These are phyloP conservation scores for Phytopythium litorale DNA, from an alignment of 352 stramenopile species.

Conservation along the genomic window DNA sequence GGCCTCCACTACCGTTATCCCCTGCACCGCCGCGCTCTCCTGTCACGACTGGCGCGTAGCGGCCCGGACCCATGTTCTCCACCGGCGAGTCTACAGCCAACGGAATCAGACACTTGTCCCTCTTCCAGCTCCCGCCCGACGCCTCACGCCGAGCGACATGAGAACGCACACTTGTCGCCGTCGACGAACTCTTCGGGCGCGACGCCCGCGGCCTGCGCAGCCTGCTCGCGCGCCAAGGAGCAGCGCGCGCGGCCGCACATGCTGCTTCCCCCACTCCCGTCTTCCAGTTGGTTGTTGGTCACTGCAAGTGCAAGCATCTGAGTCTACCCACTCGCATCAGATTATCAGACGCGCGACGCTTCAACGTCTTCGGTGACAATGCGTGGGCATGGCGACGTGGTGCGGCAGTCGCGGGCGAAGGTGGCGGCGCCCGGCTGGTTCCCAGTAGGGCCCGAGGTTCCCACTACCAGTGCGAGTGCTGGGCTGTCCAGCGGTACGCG, in stretches of 20 bases:
- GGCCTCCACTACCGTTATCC: neutral
- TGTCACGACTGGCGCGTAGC: constrained; percentile 61
- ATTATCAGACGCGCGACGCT: constrained; percentile 3
- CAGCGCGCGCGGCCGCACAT: constrained; percentile 78
- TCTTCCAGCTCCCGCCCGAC: neutral
- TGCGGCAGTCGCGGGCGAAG: neutral
- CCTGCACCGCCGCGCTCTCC: constrained; percentile 8
- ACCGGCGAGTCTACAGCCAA: constrained; percentile 49
- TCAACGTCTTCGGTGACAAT: neutral
- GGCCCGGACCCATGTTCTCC: constrained; percentile 75
- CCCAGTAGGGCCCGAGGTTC: constrained; percentile 5
- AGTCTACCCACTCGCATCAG: neutral
- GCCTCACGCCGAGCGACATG: neutral
- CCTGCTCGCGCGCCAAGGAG: constrained; percentile 48
- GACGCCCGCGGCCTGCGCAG: constrained; percentile 46
- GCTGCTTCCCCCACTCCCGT: neutral
- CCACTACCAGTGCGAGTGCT: neutral
- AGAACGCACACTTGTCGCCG: constrained; percentile 63
- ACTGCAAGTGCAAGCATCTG: neutral
- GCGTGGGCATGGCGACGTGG: neutral
- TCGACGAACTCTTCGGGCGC: constrained; percentile 45
- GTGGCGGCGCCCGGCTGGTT: constrained; percentile 3
- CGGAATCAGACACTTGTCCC: neutral
- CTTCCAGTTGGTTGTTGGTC: neutral
- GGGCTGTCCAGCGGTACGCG: neutral